A percentile compares a stretch with the other conserved stretches of the same genome.
These are phyloP conservation scores for Leucaena leucocephala DNA, from an alignment of 306 rosid species.

Conservation along the genomic window DNA sequence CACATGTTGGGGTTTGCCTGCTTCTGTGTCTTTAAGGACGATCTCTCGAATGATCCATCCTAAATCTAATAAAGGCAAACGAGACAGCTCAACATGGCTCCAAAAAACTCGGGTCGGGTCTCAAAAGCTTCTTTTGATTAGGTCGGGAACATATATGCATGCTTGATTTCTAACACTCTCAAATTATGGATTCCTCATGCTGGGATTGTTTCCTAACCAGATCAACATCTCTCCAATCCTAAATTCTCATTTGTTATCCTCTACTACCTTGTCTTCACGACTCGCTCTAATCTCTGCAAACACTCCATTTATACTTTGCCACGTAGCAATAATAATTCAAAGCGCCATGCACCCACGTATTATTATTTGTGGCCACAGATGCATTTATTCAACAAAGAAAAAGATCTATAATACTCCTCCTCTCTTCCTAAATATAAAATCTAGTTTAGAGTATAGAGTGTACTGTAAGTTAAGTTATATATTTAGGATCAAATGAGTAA, in stretches of 20 bases:
- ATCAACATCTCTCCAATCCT: neutral
- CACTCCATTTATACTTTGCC: neutral
- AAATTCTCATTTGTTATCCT: neutral
- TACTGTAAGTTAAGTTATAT: too few relatives aligned
- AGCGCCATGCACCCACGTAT: neutral
- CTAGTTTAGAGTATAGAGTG: too few relatives aligned
- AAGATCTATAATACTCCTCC: too few relatives aligned
- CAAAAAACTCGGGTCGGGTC: conserved; percentile 25
- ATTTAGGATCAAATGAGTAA: too few relatives aligned
- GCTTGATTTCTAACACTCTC: neutral
- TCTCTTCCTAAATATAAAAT: too few relatives aligned
- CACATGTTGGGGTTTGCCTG: neutral
- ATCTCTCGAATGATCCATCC: neutral
- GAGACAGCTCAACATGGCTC: conserved; percentile 12
- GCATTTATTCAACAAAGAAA: neutral
- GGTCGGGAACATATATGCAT: conserved; percentile 23
- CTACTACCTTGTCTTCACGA: neutral
- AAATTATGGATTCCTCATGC: conserved; percentile 7
- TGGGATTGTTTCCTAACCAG: neutral
- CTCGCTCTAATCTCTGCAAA: neutral
- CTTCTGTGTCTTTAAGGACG: neutral
- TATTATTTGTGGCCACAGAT: neutral
- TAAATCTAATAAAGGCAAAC: neutral
- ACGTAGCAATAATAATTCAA: neutral
- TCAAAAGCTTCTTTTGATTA: neutral